Evolutionary conservation across 148 eudicot genomes (phyloP), one percentile per base, ranked within the genome.

Genomic region (Rhododendron vialii): DNA sequence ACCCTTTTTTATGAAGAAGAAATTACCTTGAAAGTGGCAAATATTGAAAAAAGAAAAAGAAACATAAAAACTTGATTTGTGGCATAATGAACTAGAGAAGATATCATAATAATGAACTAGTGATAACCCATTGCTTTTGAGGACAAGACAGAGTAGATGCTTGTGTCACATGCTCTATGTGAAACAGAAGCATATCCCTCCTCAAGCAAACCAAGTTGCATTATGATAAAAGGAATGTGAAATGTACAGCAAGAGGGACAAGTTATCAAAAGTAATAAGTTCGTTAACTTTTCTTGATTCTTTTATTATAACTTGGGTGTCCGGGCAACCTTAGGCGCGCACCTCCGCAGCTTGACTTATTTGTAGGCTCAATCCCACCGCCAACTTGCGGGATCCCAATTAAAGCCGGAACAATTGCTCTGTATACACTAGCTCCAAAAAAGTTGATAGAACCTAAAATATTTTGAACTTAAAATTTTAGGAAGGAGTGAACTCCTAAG

Each of bases 211-310:
- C 78, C 82, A 77, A 78, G 55, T 84, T 76, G 86, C 43, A 26
- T 59, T 84, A 35, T 69, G 79, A 84, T 77, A 76, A 84, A 53
- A 24, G 24, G 47, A 61, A 17, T 22, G 30, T 13, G 45, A 48
- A 17, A n/a, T 43, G 28, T 26, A 30, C 18, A 9, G 35, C 71
- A 85, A 79, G 78, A 78, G 83, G 87, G 74, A 59, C 83, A 45
- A 79, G 77, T 61, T 69, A 51, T 85, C 83, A 85, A 79, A 79
- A 73, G 51, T 30, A 79, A 78, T 5, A 35, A 78, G 41, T 71
- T 79, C 74, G 30, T 65, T 41, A 63, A 26, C 81, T 85, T 79
- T 71, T 85, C 74, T 38, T 45, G 77, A 85, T 85, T 78, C 86
- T 8, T 26, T 78, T 55, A 15, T 3, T 55, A 55, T 55, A 55